A percentile compares a stretch with the other conserved stretches of the same genome.
Conservation (phyloP, 495 filamentous ascomycete genomes). For the Aspergillus sclerotioniger region DNA sequence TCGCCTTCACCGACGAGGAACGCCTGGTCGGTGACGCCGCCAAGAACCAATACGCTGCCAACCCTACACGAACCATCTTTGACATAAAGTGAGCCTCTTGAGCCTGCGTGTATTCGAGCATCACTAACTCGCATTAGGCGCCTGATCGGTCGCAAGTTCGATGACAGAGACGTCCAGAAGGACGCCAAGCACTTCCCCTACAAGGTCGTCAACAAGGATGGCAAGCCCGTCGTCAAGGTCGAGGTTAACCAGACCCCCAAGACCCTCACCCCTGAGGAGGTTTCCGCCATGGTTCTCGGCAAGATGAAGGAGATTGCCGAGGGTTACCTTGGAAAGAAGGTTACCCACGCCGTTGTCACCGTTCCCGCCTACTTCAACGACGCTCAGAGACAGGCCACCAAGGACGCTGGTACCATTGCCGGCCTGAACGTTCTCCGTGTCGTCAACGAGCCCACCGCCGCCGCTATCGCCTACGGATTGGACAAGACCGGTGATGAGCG, state of each 20-base stretch:
- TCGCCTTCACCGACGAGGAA: slow-evolving; percentile 98
- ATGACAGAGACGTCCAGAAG: slow-evolving; percentile 78
- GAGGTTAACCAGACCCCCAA: slow-evolving; percentile 70
- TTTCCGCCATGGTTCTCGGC: slow-evolving; percentile 82
- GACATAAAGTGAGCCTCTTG: slow-evolving; percentile 80
- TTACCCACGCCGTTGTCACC: slow-evolving; percentile 95
- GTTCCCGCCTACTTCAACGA: slow-evolving; percentile 99
- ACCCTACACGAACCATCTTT: slow-evolving; percentile 85
- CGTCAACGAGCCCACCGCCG: slow-evolving; percentile 91
- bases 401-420: slow-evolving; percentile 93
- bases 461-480: slow-evolving; percentile 83
- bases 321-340: slow-evolving; percentile 88
- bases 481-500: slow-evolving; percentile 84
- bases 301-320: slow-evolving; percentile 99
- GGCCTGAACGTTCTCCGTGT: slow-evolving; percentile 97
- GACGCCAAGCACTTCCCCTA: slow-evolving; percentile 92
- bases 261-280: slow-evolving; percentile 81
- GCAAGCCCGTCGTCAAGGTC: slow-evolving; percentile 77
- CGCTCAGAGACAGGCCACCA: slow-evolving; percentile 96
- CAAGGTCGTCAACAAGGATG: slow-evolving; percentile 78
- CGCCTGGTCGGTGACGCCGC: slow-evolving; percentile 96
- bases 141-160: slow-evolving; percentile 85
- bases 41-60: slow-evolving; percentile 97
- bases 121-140: slow-evolving; percentile 54
- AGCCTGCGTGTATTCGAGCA: neutral